Base-by-base conservation (phyloP, 106 monocot genomes). In the Gastrodia elata region DNA sequence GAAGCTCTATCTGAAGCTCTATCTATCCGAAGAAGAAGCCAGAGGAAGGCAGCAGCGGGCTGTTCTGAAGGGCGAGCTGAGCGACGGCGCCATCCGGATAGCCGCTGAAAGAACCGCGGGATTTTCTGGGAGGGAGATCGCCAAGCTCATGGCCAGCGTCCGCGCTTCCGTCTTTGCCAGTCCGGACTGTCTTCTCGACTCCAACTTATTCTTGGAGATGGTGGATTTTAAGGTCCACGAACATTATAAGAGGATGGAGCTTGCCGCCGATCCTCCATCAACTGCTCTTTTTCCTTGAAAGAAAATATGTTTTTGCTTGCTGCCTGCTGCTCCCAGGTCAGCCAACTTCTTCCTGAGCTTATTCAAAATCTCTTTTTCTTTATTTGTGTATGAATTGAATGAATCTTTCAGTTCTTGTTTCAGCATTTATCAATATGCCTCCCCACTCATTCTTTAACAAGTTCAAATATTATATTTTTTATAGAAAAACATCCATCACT, bases 51-150 rank as follows among this genome's bases (percentile, higher is more conserved):
- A 84, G 72, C 90, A 46, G 57, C 85, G 82, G 73, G 75, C 71
- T 39, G 90, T 93, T 65, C 39, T 74, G 15, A 68, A 90, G 0
- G 75, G 78, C 68, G 86, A 86, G 52, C 9, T 97, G 68, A 84
- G 56, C 11, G 96, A 97, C 25, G 92, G 90, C 52, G 71, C 82
- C 11, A 78, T 92, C 22, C 67, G 72, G 4, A 87, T 84, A 42
- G 96, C 92, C 11, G 96, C 96, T 9, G 11, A 25, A 28, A 92
- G 86, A 65, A 92, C 79, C 0, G 81, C 86, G 5, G 92, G 96
- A 3, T 97, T 97, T 74, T 97, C 96, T 16, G 96, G 96, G n/a
- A 82, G 96, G 59, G 96, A 97, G 80, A 92, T 97, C 36, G 96
- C 96, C 0, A 97, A 94, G 73, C 84, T 97, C 36, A 81, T 97